Conservation (phyloP, 2,329 filamentous ascomycete genomes). For the Colletotrichum gigasporum region DNA sequence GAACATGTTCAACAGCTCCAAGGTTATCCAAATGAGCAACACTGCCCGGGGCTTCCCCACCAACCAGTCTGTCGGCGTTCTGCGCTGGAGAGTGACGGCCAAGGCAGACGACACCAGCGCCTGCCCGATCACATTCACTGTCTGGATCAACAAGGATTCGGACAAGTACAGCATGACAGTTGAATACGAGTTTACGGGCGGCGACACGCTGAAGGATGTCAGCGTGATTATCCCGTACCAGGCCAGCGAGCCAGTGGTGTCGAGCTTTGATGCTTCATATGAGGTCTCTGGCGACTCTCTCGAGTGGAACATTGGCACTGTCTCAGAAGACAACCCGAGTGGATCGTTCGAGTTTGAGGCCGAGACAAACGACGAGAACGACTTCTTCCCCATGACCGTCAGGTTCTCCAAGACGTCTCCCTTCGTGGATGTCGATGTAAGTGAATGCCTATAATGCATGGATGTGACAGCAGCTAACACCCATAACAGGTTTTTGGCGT, state of each 20-base stretch:
- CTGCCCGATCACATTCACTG: constrained; percentile 93
- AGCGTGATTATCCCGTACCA: constrained; percentile 88
- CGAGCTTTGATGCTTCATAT: constrained; percentile 93
- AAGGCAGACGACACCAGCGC: constrained; percentile 82
- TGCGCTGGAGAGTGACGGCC: constrained; percentile 90
- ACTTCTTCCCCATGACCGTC: constrained; percentile 98
- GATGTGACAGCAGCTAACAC: neutral
- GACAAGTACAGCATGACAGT: constrained; percentile 90
- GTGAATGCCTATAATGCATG: constrained; percentile 43
- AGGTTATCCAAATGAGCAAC: constrained; percentile 90
- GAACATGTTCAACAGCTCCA: constrained; percentile 82
- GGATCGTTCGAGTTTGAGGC: constrained; percentile 97
- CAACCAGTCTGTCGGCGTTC: constrained; percentile 91
- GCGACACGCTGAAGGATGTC: constrained; percentile 83
- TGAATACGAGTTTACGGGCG: constrained; percentile 91
- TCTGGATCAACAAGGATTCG: constrained; percentile 93
- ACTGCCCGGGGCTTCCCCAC: constrained; percentile 88
- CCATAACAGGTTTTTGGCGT: constrained; percentile 68
- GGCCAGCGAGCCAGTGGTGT: constrained; percentile 85
- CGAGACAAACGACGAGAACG: constrained; percentile 84
- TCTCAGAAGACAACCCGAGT: constrained; percentile 82
- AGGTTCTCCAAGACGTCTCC: constrained; percentile 87
- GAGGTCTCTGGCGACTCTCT: constrained; percentile 92
- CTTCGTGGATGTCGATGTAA: constrained; percentile 93
- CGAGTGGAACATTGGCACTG: constrained; percentile 91